Evolutionary conservation across 2,329 filamentous ascomycete genomes (phyloP), one percentile per base, ranked within the genome.

Genomic region (Cladosporium austrohemisphaericum): DNA sequence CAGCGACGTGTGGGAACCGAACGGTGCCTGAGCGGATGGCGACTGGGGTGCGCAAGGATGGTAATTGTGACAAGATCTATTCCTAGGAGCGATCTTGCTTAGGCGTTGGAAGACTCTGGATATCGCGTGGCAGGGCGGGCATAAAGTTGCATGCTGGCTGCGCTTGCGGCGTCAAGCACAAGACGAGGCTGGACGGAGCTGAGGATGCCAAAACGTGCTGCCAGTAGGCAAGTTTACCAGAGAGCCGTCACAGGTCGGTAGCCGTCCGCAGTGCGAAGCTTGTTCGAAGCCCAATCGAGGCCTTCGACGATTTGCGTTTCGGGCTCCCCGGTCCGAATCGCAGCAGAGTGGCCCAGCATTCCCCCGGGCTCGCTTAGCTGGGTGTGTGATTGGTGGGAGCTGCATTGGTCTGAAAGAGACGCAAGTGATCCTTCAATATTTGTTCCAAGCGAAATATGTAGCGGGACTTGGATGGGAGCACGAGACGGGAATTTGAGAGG

Each of bases 111-210:
- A 26, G 25, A 26, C 25, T 35, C 11, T 25, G 20, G 36, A 25
- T 32, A 28, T 43, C 44, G 44, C 33, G 44, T 38, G 44, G 44
- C 11, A 23, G 18, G 33, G 25, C 32, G 38, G 10, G 32, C 23
- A 22, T 20, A 38, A 25, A 20, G 44, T 23, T 31, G 44, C 44
- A 37, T 20, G 22, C n/a, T 38, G 23, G 44, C 44, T 47, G 44
- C 44, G 44, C 33, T 47, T 47, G 44, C 44, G 44, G 44, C 44
- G 44, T 37, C 44, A 37, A 47, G 32, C 20, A 20, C 26, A 23
- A 26, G n/a, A 5, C 31, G 44, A 47, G 44, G 44, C 33, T 47
- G 32, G 32, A 46, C 23, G 31, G 40, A 31, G 26, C 8, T 14
- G 26, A 43, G 23, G 28, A 32, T 43, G 11, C 18, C 40, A 43